Evolutionary conservation across 495 filamentous ascomycete genomes (phyloP).

Genomic region (Talaromyces borbonicus): DNA sequence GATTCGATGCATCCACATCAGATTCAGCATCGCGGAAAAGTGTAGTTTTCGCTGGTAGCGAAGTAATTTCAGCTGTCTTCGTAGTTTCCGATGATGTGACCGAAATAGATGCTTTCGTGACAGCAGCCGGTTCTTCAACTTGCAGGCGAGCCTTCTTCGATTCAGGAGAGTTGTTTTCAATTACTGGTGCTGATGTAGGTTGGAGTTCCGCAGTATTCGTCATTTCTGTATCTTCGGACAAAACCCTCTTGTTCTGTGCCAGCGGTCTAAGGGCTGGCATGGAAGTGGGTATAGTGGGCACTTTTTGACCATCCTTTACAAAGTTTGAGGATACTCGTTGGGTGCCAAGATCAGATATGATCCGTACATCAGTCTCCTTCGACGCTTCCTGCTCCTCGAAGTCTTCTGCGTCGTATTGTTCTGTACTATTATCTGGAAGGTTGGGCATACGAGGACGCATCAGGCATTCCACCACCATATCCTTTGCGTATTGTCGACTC

Average conservation of each 20-base stretch:
- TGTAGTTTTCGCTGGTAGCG: not conserved
- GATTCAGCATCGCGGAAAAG: not conserved
- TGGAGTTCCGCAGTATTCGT: not conserved
- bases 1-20: too few relatives aligned
- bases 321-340: not conserved
- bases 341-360: conserved; percentile 9
- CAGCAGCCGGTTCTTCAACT: not conserved
- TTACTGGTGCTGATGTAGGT: not conserved
- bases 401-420: conserved; percentile 21
- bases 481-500: conserved; percentile 45
- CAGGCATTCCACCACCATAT: conserved; percentile 59
- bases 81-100: not conserved
- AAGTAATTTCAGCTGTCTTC: not conserved
- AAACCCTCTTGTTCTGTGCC: conserved; percentile 25
- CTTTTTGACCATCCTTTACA: not conserved
- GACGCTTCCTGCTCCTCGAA: conserved; percentile 40
- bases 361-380: conserved; percentile 11
- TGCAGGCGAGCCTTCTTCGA: conserved; percentile 4
- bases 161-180: not conserved
- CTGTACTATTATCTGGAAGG: conserved; percentile 28
- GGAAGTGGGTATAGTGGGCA: not conserved
- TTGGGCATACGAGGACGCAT: conserved; percentile 57
- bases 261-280: too few relatives aligned
- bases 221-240: conserved; percentile 17
- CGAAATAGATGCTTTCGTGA: not conserved